Evolutionary conservation across 352 stramenopile species (phyloP).

Genomic region (Globisporangium middletonii): DNA sequence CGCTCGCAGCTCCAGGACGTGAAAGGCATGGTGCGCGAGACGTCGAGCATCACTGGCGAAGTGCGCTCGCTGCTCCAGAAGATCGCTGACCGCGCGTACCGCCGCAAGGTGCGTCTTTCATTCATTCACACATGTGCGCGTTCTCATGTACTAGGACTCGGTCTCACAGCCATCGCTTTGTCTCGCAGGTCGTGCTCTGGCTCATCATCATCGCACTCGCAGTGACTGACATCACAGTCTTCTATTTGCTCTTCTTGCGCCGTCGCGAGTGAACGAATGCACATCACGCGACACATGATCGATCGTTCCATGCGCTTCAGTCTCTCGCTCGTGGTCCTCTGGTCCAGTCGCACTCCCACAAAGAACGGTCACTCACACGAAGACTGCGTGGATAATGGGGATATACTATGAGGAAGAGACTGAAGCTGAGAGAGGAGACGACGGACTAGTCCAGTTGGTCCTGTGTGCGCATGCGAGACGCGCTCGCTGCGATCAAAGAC

Average conservation of each 20-base stretch:
- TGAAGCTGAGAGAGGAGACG: neutral
- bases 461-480: neutral
- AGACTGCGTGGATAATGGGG: too few species aligned
- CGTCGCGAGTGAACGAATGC: constrained; percentile 7
- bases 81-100: constrained; percentile 64
- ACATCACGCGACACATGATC: neutral
- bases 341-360: neutral
- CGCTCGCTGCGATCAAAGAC: neutral
- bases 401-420: too few species aligned
- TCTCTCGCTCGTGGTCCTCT: neutral
- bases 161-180: too few species aligned
- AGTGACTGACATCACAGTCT: constrained; percentile 65
- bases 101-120: constrained; percentile 38
- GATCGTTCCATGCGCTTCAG: neutral
- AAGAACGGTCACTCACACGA: too few species aligned
- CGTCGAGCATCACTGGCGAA: constrained; percentile 55
- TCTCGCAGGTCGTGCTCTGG: constrained; percentile 40
- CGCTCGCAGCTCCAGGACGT: constrained; percentile 75
- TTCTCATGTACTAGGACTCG: neutral
- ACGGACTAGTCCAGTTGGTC: neutral
- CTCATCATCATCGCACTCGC: constrained; percentile 58
- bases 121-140: neutral
- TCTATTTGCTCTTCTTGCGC: constrained; percentile 83
- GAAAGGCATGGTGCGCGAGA: constrained; percentile 77
- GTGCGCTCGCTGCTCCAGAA: constrained; percentile 59